Percentiles rank a stretch among this genome's conserved stretches.
Evolutionary conservation across 2,329 filamentous ascomycete genomes (phyloP).

Genomic region (Spiromastix sp.): DNA sequence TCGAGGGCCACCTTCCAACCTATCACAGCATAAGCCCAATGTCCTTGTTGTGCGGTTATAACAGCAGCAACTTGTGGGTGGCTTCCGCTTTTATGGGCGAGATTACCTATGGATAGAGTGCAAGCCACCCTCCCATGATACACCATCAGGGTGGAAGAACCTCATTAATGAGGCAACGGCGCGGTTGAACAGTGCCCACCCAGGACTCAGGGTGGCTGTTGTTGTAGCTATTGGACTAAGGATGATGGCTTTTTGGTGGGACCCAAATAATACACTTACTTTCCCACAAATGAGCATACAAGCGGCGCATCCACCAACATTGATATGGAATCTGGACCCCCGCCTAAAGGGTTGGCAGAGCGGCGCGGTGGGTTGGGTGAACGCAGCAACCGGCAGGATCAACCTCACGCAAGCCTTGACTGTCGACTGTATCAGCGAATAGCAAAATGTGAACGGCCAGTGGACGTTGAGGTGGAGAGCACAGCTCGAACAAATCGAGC

Average conservation of each 20-base stretch:
- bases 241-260: constrained; percentile 2
- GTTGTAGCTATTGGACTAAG: constrained; percentile 2
- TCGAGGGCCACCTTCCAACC: not conserved
- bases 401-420: not conserved
- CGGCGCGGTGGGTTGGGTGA: not conserved
- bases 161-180: constrained; percentile 2
- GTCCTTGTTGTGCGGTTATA: not conserved
- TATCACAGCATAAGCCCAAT: not conserved
- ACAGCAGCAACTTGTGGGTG: not conserved
- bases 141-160: constrained; percentile 1
- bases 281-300: not conserved
- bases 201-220: not conserved
- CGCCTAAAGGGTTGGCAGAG: not conserved
- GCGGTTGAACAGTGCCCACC: constrained; percentile 1
- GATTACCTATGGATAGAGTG: constrained; percentile 4
- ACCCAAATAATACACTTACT: not conserved
- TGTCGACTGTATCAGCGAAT: not conserved
- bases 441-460: not conserved
- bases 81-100: not conserved
- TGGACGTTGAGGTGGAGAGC: not conserved
- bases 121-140: constrained; percentile 2
- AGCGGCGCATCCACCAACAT: not conserved
- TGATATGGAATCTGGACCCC: not conserved
- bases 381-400: not conserved
- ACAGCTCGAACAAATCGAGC: not conserved